These are phyloP conservation scores for Letharia columbiana DNA, from an alignment of 495 filamentous ascomycete species.

Conservation along the genomic window DNA sequence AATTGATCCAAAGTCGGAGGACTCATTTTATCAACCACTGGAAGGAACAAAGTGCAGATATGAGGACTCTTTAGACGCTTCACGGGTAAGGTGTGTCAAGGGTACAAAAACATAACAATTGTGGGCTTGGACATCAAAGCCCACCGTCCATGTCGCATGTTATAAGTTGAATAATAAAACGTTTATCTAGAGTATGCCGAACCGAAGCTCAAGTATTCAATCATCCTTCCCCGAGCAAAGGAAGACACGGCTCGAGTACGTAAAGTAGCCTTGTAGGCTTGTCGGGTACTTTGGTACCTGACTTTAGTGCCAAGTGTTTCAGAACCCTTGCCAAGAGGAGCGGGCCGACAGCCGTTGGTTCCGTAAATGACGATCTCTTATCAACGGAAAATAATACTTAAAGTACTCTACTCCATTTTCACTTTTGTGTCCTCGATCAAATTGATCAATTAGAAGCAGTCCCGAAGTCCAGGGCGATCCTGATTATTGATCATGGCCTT, in stretches of 20 bases:
- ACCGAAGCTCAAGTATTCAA: too few relatives aligned
- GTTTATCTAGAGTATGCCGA: too few relatives aligned
- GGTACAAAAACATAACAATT: not conserved
- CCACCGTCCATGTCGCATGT: too few relatives aligned
- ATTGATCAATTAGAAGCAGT: not conserved
- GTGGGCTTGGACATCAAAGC: not conserved
- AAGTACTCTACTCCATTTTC: too few relatives aligned
- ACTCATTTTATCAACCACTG: conserved; percentile 23
- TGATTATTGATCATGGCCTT: conserved; percentile 10
- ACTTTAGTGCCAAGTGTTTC: not conserved
- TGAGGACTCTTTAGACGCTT: not conserved
- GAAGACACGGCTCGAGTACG: not conserved
- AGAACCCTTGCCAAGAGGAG: not conserved
- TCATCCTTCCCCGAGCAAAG: not conserved
- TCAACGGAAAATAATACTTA: too few relatives aligned
- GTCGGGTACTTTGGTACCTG: not conserved
- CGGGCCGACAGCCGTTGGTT: conserved; percentile 2
- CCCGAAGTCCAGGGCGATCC: not conserved
- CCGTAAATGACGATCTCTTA: not conserved
- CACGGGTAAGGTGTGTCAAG: not conserved
- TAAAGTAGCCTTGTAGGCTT: too few relatives aligned
- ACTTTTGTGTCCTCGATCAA: not conserved
- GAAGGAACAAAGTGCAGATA: not conserved
- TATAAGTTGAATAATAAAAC: too few relatives aligned
- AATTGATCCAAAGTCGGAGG: conserved; percentile 49